Conservation (phyloP, 306 rosid species). For the Dryas drummondii region DNA sequence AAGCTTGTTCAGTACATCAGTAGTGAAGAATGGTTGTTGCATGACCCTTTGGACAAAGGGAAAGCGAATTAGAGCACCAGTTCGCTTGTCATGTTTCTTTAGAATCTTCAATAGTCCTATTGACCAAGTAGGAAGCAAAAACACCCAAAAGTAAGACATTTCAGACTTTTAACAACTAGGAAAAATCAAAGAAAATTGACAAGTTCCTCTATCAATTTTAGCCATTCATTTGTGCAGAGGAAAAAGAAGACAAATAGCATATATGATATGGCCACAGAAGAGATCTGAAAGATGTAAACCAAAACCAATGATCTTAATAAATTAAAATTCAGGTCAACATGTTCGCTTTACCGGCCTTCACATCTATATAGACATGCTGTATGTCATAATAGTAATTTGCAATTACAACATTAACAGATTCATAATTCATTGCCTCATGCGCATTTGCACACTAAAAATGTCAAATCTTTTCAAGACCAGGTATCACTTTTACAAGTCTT, state of each 20-base stretch:
- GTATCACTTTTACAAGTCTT: constrained; percentile 18
- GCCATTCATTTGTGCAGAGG: neutral
- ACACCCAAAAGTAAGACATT: neutral
- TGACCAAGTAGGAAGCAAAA: neutral
- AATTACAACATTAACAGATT: constrained; percentile 1
- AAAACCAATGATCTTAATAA: neutral
- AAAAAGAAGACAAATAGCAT: neutral
- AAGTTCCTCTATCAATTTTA: neutral
- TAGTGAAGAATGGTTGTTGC: constrained; percentile 80
- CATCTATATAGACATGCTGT: neutral
- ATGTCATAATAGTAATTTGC: neutral
- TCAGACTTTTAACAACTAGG: neutral
- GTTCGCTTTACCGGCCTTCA: neutral
- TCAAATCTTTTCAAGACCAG: neutral
- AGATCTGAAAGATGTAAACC: neutral
- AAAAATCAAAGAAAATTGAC: neutral
- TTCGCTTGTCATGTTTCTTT: constrained; percentile 87
- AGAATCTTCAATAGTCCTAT: constrained; percentile 79
- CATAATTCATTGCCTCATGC: neutral
- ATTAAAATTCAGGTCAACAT: neutral
- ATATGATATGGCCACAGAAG: neutral
- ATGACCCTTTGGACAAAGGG: constrained; percentile 77
- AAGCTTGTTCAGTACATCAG: constrained; percentile 66
- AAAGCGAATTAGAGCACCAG: constrained; percentile 64
- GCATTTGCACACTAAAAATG: neutral